A percentile compares a stretch with the other conserved stretches of the same genome.
Evolutionary conservation across 148 eudicot genomes (phyloP).

Genomic region (Rhododendron ferrugineum): DNA sequence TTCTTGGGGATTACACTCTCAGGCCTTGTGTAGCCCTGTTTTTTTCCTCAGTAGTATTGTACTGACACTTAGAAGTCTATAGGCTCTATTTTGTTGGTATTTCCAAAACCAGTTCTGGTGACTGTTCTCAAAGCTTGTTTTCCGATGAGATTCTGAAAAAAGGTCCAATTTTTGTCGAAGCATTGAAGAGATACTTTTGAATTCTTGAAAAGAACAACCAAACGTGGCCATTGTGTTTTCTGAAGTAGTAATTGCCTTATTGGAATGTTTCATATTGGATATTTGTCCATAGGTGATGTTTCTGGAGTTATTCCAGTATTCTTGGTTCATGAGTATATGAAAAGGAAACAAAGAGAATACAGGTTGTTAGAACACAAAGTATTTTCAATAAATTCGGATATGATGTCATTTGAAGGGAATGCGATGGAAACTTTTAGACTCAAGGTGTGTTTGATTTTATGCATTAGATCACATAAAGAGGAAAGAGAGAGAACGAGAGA

Average conservation of each 20-base stretch:
- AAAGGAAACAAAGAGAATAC: background rate
- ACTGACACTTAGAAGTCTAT: background rate
- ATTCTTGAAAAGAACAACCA: background rate
- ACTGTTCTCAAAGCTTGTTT: background rate
- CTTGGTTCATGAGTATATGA: background rate
- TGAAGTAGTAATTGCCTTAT: background rate
- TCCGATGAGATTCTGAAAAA: background rate
- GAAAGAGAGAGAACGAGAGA: too few species aligned
- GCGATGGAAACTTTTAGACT: conserved; percentile 8
- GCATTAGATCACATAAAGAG: too few species aligned
- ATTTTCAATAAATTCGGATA: background rate
- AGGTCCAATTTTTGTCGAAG: background rate
- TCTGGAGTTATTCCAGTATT: background rate
- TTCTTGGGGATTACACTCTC: background rate
- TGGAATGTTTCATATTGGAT: background rate
- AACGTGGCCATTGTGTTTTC: background rate
- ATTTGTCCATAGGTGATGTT: background rate
- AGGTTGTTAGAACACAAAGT: background rate
- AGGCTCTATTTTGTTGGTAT: background rate
- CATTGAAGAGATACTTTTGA: background rate
- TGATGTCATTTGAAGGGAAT: background rate
- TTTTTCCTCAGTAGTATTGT: background rate
- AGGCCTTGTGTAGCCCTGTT: background rate
- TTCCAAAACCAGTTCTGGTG: background rate
- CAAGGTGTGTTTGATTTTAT: conserved; percentile 25